Conservation (phyloP, 805 yeast species). For the Hermanozyma aechmeae region DNA sequence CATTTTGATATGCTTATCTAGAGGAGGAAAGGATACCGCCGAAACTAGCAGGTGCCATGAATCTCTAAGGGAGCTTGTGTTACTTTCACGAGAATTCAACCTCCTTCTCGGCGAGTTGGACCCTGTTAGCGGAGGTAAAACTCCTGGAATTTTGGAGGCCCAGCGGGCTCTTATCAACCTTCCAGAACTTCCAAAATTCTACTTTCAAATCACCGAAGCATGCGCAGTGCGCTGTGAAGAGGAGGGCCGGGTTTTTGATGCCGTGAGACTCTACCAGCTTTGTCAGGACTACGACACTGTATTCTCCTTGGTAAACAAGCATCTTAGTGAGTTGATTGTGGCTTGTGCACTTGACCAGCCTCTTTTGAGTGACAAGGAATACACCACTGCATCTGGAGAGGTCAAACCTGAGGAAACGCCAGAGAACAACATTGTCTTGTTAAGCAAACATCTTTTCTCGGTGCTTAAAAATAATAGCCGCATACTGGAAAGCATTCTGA, state of each 20-base stretch:
- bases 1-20: slow-evolving; percentile 51
- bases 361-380: slow-evolving; percentile 34
- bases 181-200: slow-evolving; percentile 47
- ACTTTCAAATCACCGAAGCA: slow-evolving; percentile 66
- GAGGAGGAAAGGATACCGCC: slow-evolving; percentile 24
- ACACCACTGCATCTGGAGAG: slow-evolving; percentile 30
- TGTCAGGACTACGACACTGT: slow-evolving; percentile 84
- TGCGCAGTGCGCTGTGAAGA: slow-evolving; percentile 85
- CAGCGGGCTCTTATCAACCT: slow-evolving; percentile 60
- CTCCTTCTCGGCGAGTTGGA: slow-evolving; percentile 77
- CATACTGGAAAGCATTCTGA: slow-evolving; percentile 46
- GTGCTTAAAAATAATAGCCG: slow-evolving; percentile 46
- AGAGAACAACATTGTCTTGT: slow-evolving; percentile 38
- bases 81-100: slow-evolving; percentile 78
- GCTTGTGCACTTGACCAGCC: slow-evolving; percentile 61
- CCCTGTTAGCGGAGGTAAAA: slow-evolving; percentile 57
- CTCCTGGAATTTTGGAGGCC: slow-evolving; percentile 77
- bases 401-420: slow-evolving; percentile 21
- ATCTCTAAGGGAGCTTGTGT: slow-evolving; percentile 72
- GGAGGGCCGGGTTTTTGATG: slow-evolving; percentile 83
- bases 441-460: slow-evolving; percentile 36
- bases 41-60: slow-evolving; percentile 60
- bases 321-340: slow-evolving; percentile 70
- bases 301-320: slow-evolving; percentile 58
- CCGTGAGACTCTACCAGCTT: slow-evolving; percentile 76